Evolutionary conservation across 2,329 filamentous ascomycete genomes (phyloP), one percentile per base, ranked within the genome.

Genomic region (Colletotrichum sp.): DNA sequence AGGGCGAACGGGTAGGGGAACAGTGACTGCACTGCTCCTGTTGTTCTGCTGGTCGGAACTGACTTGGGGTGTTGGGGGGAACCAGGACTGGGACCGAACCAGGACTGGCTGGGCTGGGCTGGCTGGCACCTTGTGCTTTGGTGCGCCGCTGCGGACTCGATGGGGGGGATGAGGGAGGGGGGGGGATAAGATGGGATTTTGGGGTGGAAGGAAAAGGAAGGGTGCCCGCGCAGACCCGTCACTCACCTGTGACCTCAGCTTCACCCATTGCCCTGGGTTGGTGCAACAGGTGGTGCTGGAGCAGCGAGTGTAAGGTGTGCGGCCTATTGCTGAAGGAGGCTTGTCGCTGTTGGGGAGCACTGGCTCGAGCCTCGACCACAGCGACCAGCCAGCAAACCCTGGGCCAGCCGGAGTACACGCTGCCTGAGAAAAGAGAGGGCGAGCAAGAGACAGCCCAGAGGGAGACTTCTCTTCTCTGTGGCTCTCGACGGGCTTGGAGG

Each of bases 81-180:
- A 64, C 36, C 39, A 64, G 24, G 68, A 49, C 70, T 71, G 68
- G 72, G 57, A 65, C 71, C 44, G 28, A 64, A 59, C 70, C 64
- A 26, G 72, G 72, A 71, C 73, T 73, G 73, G 59, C 64, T 69
- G 59, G 74, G 55, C 64, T 69, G 59, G 74, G 55, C 62, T 55
- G 59, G 44, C 62, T 55, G 28, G 59, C 70, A 64, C 60, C 70
- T 73, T 64, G 55, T 69, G 67, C 57, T 69, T 64, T 52, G 70
- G 74, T 73, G 64, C 64, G 73, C 64, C 21, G 34, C 65, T 73
- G 70, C 57, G 62, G 73, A 75, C 69, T 75, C 69, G 73, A 67
- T 63, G 52, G 52, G 69, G 36, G 34, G 34, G 39, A 64, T 55
- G 44, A 24, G n/a, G 62, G 72, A 36, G 49, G 28, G 18, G 26